These are phyloP conservation scores for Penicillium bialowiezense DNA, from an alignment of 495 filamentous ascomycete species.

Conservation along the genomic window DNA sequence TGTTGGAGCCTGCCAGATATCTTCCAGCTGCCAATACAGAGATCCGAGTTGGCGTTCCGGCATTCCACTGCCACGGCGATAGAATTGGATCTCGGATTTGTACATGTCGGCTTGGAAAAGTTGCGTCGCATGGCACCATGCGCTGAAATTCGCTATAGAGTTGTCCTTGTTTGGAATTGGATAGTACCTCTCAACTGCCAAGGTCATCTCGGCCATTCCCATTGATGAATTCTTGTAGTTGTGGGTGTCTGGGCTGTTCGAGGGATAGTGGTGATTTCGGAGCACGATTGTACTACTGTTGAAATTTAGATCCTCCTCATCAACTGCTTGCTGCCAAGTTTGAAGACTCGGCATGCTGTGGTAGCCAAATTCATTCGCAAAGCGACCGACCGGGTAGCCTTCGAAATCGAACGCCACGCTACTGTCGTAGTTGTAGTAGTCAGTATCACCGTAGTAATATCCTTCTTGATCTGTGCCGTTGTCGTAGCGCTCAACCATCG, in stretches of 20 bases:
- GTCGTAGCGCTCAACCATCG: conserved; percentile 60
- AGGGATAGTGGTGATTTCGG: conserved; percentile 64
- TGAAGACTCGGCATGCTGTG: conserved; percentile 65
- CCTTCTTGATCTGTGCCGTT: conserved; percentile 48
- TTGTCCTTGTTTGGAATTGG: conserved; percentile 58
- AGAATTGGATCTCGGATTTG: conserved; percentile 62
- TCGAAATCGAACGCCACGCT: conserved; percentile 53
- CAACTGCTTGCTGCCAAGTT: conserved; percentile 56
- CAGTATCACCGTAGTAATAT: conserved; percentile 63
- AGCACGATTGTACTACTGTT: conserved; percentile 59
- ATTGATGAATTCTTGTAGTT: conserved; percentile 35
- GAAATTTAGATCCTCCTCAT: conserved; percentile 52
- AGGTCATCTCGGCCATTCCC: conserved; percentile 65
- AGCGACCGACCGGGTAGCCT: conserved; percentile 59
- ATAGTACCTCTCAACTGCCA: conserved; percentile 58
- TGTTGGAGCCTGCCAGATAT: conserved; percentile 67
- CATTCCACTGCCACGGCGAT: conserved; percentile 59
- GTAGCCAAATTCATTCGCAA: conserved; percentile 66
- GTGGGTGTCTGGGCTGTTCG: conserved; percentile 39
- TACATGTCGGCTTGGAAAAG: conserved; percentile 69
- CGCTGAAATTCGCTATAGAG: conserved; percentile 60
- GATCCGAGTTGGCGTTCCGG: conserved; percentile 60
- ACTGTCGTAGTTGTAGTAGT: conserved; percentile 67
- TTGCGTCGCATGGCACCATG: conserved; percentile 67
- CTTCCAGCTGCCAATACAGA: conserved; percentile 69